Base-by-base conservation (phyloP, 202 grass and related monocot species). In the Cymbopogon flexuosus region DNA sequence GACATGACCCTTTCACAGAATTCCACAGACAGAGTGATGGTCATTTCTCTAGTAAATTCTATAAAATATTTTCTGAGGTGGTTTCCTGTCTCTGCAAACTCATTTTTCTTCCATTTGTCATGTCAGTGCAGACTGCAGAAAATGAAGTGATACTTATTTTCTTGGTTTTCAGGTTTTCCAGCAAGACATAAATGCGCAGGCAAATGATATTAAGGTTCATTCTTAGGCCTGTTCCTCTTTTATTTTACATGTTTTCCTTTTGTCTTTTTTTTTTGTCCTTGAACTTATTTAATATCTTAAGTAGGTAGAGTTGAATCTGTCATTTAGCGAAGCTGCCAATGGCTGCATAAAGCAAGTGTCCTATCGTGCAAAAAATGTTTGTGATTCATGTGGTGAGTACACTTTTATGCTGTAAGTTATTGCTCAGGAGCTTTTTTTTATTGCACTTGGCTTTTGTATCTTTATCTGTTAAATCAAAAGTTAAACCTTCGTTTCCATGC, bases 21-120 rank as follows among this genome's bases (percentile, higher is more conserved):
- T 90, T 89, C 81, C 51, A 69, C 69, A 88, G 78, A 77, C 51
- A 85, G 65, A 93, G 76, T 81, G 41, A 62, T 68, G 88, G 82
- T 22, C 86, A 71, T 64, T 98, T 98, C 73, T 98, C 92, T 84
- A 85, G 84, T 91, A 65, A 82, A 77, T 98, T 98, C 75, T 94
- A 91, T 31, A 94, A 89, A 90, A 91, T 94, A 91, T 94, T 98
- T 73, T 91, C 95, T 75, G 90, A 94, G 92, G 95, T 98, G 70
- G 31, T 87, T 83, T 76, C 65, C 8, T 81, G 22, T 51, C 66
- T 8, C 23, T 57, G 29, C 84, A 14, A 36, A 22, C 64, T 67
- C 63, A n/a, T 77, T 79, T 81, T 45, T 29, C 40, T 27, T 70
- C 62, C 49, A 74, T 61, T 63, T 57, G 7, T 22, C 9, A 8